phyloP scores from a whole-genome alignment of 2,329 filamentous ascomycete species.

The Moelleriella libera region DNA sequence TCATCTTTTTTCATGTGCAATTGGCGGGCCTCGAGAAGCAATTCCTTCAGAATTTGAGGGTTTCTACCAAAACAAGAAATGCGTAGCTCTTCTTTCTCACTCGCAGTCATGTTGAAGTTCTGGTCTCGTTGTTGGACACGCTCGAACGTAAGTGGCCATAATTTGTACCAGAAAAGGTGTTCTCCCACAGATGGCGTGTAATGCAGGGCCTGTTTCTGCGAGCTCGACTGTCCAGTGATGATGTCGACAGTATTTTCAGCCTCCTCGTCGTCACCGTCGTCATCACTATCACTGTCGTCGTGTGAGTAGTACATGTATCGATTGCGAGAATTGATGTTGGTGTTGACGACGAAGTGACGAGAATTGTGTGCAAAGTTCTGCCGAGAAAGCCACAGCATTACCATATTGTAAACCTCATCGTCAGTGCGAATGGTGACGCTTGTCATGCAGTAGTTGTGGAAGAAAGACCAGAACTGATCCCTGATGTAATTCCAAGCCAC shows the following conservation, averaged over 20 bases:
- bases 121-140: conserved; percentile 34
- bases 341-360: conserved; percentile 51
- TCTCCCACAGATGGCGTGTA: conserved; percentile 56
- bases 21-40: conserved; percentile 43
- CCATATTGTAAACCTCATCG: conserved; percentile 59
- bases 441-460: conserved; percentile 46
- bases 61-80: conserved; percentile 48
- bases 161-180: conserved; percentile 55
- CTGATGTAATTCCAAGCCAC: conserved; percentile 39
- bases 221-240: conserved; percentile 8
- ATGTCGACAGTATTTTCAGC: conserved; percentile 15
- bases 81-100: conserved; percentile 42
- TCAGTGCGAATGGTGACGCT: conserved; percentile 52
- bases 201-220: conserved; percentile 31
- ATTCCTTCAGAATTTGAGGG: conserved; percentile 45
- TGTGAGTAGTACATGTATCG: conserved; percentile 33
- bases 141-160: conserved; percentile 41
- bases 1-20: conserved; percentile 43
- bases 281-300: conserved; percentile 25
- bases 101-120: conserved; percentile 20
- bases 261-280: conserved; percentile 27
- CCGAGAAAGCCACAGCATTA: conserved; percentile 54
- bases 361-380: conserved; percentile 47
- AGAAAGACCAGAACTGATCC: conserved; percentile 28
- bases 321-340: conserved; percentile 38